Base-by-base conservation (phyloP, 208 protist species). In the Vickermania spadyakhi region DNA sequence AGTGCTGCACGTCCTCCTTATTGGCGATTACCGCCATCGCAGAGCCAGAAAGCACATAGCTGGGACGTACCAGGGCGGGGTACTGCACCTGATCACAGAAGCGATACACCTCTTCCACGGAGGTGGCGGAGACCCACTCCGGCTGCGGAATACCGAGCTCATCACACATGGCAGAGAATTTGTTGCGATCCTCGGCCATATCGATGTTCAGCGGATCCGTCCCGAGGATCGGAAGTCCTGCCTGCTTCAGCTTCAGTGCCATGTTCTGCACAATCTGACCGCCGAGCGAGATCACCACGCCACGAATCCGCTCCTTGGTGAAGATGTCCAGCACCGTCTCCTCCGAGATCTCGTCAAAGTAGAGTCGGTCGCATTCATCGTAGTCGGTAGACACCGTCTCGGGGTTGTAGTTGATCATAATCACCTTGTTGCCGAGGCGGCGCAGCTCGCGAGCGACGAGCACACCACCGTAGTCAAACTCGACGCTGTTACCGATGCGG, bases 361-460 rank as follows among this genome's bases (percentile, higher is more conserved):
- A 99, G 5, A 99, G 82, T 11, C 96, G 90, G 71, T 99, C 96
- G 70, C 85, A 94, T 77, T 98, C 94, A 77, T 98, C 96, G 77
- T 98, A 99, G 83, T 99, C 97, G 28, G 97, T 99, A 14, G 87
- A 96, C n/a, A 99, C 97, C 11, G 97, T 99, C 71, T 99, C 97
- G 23, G 98, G 98, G 83, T 99, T 99, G 84, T 97, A 99, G 88
- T 99, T 99, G 71, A 99, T 96, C 77, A 99, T 95, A 64, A 98
- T 96, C 3, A 97, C 93, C 64, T 93, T 91, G 67, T 96, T 79
- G 30, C 95, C 97, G 22, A 98, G 73, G 25, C 83, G 79, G 28
- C 89, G 78, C 54, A 99, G 81, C 62, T 97, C 93, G 52, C 95
- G 79, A 18, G 97, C 81, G 60, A 97, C 96, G 42, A 86, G 79